phyloP scores from a whole-genome alignment of 768 basidiomycete species.

The Suillus weaverae region DNA sequence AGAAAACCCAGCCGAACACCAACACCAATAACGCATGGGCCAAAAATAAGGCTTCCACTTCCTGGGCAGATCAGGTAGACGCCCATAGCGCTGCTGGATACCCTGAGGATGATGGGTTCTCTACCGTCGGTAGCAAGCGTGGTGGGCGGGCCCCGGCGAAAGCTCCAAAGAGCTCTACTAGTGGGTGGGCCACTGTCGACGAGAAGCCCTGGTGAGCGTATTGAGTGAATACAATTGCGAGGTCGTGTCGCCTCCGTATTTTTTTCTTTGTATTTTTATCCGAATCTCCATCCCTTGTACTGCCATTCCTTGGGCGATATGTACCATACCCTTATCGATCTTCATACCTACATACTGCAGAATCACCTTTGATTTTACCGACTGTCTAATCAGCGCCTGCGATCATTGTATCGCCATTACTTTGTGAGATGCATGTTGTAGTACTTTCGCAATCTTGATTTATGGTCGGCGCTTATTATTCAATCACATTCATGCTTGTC shows the following conservation, averaged over 20 bases:
- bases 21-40: constrained; percentile 5
- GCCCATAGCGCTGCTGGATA: constrained; percentile 13
- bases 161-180: constrained; percentile 18
- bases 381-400: not conserved
- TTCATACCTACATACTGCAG: not conserved
- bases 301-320: not conserved
- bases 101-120: not conserved
- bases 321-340: not conserved
- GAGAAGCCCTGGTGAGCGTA: constrained; percentile 26
- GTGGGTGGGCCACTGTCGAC: constrained; percentile 26
- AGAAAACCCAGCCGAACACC: not conserved
- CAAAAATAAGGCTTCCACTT: constrained; percentile 12
- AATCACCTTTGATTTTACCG: not conserved
- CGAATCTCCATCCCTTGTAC: not conserved
- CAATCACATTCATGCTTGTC: not conserved
- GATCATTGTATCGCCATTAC: not conserved
- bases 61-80: constrained; percentile 32
- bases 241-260: too few relatives aligned
- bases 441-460: not conserved
- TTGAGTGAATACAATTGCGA: not conserved
- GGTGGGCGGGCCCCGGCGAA: constrained; percentile 4
- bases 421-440: not conserved
- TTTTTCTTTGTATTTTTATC: not conserved
- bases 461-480: not conserved
- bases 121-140: constrained; percentile 15